These are phyloP conservation scores for Avicennia marina DNA, from an alignment of 257 asterid species.

Conservation along the genomic window DNA sequence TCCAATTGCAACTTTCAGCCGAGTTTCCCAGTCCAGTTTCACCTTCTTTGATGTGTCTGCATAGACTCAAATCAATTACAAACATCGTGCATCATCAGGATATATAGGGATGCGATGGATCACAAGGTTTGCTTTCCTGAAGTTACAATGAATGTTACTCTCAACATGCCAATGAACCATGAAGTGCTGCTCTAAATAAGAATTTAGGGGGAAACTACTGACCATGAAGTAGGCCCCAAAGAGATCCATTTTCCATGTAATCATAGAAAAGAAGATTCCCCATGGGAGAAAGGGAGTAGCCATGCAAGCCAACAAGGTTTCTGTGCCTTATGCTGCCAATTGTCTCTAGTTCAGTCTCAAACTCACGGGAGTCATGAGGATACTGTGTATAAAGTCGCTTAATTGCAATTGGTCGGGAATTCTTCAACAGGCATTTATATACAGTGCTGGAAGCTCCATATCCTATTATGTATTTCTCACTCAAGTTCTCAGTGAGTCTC, in stretches of 20 bases:
- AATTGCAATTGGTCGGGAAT: conserved; percentile 87
- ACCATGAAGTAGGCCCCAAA: conserved; percentile 99
- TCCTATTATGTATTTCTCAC: conserved; percentile 81
- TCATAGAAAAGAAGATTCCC: conserved; percentile 96
- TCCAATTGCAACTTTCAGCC: conserved; percentile 85
- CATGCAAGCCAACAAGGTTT: conserved; percentile 95
- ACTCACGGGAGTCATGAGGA: conserved; percentile 58
- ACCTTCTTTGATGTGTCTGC: conserved; percentile 83
- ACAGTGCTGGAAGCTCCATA: conserved; percentile 96
- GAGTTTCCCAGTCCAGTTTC: conserved; percentile 93
- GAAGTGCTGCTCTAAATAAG: neutral
- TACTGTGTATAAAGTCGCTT: conserved; percentile 82
- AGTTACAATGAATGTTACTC: no score
- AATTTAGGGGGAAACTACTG: conserved; percentile 11
- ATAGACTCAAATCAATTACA: no score
- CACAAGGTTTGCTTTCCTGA: no score
- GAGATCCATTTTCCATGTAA: conserved; percentile 96
- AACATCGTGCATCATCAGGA: no score
- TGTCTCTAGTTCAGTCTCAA: conserved; percentile 89
- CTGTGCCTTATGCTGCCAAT: conserved; percentile 88
- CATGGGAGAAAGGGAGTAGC: conserved; percentile 73
- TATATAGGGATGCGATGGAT: no score
- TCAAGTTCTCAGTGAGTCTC: conserved; percentile 84
- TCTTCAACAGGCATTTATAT: conserved; percentile 74
- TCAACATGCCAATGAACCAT: no score